Evolutionary conservation across 768 basidiomycete species (phyloP).

Genomic region (Fomitopsis pulvina): DNA sequence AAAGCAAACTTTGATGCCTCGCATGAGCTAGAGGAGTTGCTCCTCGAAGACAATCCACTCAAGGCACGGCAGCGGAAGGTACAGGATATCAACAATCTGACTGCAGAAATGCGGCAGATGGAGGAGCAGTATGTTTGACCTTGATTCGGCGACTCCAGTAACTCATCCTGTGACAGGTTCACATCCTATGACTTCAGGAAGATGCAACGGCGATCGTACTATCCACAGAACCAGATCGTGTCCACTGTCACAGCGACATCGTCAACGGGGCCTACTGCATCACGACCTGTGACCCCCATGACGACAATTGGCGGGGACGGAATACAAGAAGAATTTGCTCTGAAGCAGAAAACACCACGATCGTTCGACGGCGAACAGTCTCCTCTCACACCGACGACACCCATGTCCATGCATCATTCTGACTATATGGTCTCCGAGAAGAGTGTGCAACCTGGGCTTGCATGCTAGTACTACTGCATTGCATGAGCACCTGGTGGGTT

Average conservation of each 20-base stretch:
- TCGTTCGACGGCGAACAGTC: conserved; percentile 11
- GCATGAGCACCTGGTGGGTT: neutral
- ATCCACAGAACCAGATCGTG: conserved; percentile 67
- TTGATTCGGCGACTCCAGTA: neutral
- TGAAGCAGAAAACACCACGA: conserved; percentile 16
- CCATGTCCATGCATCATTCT: neutral
- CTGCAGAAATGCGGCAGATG: conserved; percentile 93
- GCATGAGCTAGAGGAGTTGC: conserved; percentile 92
- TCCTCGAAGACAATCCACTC: conserved; percentile 94
- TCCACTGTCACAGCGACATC: conserved; percentile 68
- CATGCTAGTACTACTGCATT: neutral
- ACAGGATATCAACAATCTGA: conserved; percentile 74
- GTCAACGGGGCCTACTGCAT: conserved; percentile 64
- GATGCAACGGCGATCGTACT: conserved; percentile 88
- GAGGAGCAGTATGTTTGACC: conserved; percentile 81
- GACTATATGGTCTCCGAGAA: conserved; percentile 7
- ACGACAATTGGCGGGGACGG: conserved; percentile 17
- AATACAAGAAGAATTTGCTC: conserved; percentile 18
- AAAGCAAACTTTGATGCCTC: conserved; percentile 99
- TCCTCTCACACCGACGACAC: neutral
- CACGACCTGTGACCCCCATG: conserved; percentile 66
- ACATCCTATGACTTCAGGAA: conserved; percentile 88
- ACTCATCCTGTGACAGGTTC: conserved; percentile 49
- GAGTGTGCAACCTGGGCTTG: neutral
- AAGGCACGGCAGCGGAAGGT: conserved; percentile 92